Percentiles rank a stretch among this genome's conserved stretches.
These are phyloP conservation scores for Lachnellula arida DNA, from an alignment of 2,329 filamentous ascomycete genomes.

Conservation along the genomic window DNA sequence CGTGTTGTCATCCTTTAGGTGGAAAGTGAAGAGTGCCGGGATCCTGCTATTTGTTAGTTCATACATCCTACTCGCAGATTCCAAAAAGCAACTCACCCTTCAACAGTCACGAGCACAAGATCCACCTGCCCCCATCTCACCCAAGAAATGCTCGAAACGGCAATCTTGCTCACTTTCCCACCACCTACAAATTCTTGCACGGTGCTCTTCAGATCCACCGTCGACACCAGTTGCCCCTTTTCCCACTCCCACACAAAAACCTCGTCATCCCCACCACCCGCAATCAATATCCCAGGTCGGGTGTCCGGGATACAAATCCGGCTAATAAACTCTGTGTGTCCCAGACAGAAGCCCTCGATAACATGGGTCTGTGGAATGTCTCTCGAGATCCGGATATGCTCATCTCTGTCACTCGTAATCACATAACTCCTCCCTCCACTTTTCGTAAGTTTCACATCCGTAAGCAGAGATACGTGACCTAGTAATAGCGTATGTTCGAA, in stretches of 20 bases:
- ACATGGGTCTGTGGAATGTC: slow-evolving; percentile 79
- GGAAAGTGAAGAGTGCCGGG: slow-evolving; percentile 62
- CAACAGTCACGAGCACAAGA: slow-evolving; percentile 48
- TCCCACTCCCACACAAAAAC: slow-evolving; percentile 81
- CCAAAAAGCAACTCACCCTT: slow-evolving; percentile 45
- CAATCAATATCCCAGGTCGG: slow-evolving; percentile 63
- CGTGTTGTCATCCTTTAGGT: slow-evolving; percentile 44
- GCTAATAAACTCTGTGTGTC: slow-evolving; percentile 80
- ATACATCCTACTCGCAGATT: neutral
- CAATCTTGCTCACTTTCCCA: slow-evolving; percentile 26
- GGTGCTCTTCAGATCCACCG: slow-evolving; percentile 45
- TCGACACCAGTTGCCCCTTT: slow-evolving; percentile 43
- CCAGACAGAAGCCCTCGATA: slow-evolving; percentile 85
- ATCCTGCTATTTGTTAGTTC: slow-evolving; percentile 35
- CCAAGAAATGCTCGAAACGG: slow-evolving; percentile 33
- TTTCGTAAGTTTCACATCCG: slow-evolving; percentile 61
- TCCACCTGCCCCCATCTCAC: slow-evolving; percentile 28
- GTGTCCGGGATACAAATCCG: slow-evolving; percentile 61
- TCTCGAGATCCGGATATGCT: slow-evolving; percentile 85
- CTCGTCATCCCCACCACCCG: slow-evolving; percentile 79
- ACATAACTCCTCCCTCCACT: slow-evolving; percentile 49
- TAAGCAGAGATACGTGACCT: slow-evolving; percentile 94
- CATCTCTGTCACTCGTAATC: slow-evolving; percentile 64
- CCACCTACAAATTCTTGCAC: slow-evolving; percentile 40
- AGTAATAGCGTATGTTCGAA: slow-evolving; percentile 78